These are phyloP conservation scores for Teunomyces kruisii DNA, from an alignment of 805 yeast genomes.

Conservation along the genomic window DNA sequence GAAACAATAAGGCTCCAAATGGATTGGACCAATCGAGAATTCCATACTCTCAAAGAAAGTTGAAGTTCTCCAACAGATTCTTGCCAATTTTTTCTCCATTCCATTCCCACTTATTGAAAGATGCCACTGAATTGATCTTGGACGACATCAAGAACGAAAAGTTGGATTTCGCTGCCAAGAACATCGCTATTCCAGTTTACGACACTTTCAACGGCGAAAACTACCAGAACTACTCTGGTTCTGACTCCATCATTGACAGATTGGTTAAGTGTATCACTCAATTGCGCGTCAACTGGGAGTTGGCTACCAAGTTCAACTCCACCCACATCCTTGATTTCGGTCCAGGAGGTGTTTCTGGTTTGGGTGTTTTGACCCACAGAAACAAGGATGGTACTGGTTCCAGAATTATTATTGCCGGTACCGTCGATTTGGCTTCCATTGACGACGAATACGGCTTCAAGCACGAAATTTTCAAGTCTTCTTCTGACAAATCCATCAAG, in stretches of 20 bases:
- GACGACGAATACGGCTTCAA: conserved; percentile 93
- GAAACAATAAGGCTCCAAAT: conserved; percentile 92
- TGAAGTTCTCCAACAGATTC: conserved; percentile 89
- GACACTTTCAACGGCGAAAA: conserved; percentile 88
- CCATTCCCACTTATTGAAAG: conserved; percentile 83
- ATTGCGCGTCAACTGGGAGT: conserved; percentile 93
- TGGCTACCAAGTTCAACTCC: conserved; percentile 74
- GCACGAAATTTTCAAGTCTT: conserved; percentile 85
- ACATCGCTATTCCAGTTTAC: conserved; percentile 79
- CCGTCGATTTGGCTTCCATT: conserved; percentile 60
- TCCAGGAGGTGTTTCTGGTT: conserved; percentile 97
- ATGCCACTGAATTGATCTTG: conserved; percentile 66
- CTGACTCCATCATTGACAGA: conserved; percentile 62
- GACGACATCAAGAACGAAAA: conserved; percentile 57
- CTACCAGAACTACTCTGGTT: conserved; percentile 48
- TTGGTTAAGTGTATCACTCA: conserved; percentile 80
- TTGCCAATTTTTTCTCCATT: conserved; percentile 95
- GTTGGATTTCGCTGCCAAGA: conserved; percentile 53
- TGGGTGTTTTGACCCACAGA: conserved; percentile 94
- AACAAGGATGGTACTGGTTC: conserved; percentile 99
- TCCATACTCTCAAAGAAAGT: conserved; percentile 90
- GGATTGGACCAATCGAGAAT: conserved; percentile 95
- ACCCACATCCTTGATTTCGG: conserved; percentile 96
- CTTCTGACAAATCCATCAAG: conserved; percentile 56
- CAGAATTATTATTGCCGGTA: conserved; percentile 91